These are phyloP conservation scores for Telopea speciosissima DNA, from an alignment of 177 flowering plant genomes.

Conservation along the genomic window DNA sequence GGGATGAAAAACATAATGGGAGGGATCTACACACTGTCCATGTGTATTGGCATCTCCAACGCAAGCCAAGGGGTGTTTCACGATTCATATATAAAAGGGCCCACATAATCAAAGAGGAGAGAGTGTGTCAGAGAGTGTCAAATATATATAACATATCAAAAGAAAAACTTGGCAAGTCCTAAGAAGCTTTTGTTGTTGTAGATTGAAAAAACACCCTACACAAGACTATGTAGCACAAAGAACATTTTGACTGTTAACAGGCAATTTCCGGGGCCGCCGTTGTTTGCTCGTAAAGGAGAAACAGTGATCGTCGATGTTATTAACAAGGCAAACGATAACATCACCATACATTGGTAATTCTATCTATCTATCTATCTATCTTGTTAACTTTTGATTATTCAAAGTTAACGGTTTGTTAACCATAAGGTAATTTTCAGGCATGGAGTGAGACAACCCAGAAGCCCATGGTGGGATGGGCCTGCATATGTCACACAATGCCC, in stretches of 20 bases:
- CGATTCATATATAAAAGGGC: too few relatives aligned
- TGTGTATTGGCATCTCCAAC: too few relatives aligned
- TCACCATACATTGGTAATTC: conserved; percentile 23
- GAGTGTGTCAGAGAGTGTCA: too few relatives aligned
- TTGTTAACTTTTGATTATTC: too few relatives aligned
- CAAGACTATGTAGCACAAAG: conserved; percentile 22
- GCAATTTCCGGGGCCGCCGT: conserved; percentile 20
- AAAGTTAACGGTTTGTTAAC: neutral
- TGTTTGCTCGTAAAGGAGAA: conserved; percentile 15
- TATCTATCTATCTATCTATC: neutral
- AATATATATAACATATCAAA: too few relatives aligned
- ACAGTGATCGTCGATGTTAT: conserved; percentile 6
- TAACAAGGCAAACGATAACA: conserved; percentile 14
- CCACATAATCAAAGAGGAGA: too few relatives aligned
- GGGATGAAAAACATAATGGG: too few relatives aligned
- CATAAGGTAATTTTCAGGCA: neutral
- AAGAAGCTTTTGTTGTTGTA: neutral
- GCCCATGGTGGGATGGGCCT: neutral
- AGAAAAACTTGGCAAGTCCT: too few relatives aligned
- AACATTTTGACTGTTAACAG: conserved; percentile 21
- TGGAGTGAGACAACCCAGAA: neutral
- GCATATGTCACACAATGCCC: conserved; percentile 1
- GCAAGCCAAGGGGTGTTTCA: too few relatives aligned
- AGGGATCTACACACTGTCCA: too few relatives aligned
- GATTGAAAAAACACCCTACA: conserved; percentile 10